Conservation (phyloP, 345 rosid genomes). For the Linum lewisii region DNA sequence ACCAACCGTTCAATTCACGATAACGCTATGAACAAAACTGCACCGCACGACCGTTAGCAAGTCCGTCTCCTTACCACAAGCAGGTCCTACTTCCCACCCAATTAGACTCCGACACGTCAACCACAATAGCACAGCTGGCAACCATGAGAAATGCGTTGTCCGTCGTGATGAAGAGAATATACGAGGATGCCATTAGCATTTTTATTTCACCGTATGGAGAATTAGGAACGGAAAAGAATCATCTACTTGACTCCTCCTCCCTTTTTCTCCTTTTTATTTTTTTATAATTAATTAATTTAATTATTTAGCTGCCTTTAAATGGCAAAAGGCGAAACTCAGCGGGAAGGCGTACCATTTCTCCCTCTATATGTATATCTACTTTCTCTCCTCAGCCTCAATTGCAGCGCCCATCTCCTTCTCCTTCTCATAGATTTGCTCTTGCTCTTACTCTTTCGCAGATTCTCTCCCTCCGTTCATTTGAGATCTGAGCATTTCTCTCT, state of each 20-base stretch:
- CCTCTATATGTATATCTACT: not conserved
- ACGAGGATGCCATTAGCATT: not conserved
- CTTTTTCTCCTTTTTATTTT: not conserved
- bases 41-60: slow-evolving; percentile 13
- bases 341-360: slow-evolving; percentile 9
- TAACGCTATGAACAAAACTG: not conserved
- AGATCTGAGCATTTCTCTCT: slow-evolving; percentile 10
- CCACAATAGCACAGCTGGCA: slow-evolving; percentile 5
- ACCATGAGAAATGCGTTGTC: not conserved
- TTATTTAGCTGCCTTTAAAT: slow-evolving; percentile 1
- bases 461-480: slow-evolving; percentile 1
- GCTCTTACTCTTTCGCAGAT: slow-evolving; percentile 9
- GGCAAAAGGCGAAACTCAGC: slow-evolving; percentile 14
- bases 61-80: slow-evolving; percentile 9
- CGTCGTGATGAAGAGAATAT: not conserved
- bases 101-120: not conserved
- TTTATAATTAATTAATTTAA: not conserved
- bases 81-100: not conserved
- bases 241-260: not conserved
- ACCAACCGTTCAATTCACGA: slow-evolving; percentile 1
- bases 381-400: not conserved
- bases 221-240: not conserved
- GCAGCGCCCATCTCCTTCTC: not conserved
- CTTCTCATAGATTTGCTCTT: slow-evolving; percentile 3
- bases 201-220: not conserved